Percentiles rank a stretch among this genome's conserved stretches.
Conservation (phyloP, 352 stramenopile genomes). For the Thalassiosira gravida region DNA sequence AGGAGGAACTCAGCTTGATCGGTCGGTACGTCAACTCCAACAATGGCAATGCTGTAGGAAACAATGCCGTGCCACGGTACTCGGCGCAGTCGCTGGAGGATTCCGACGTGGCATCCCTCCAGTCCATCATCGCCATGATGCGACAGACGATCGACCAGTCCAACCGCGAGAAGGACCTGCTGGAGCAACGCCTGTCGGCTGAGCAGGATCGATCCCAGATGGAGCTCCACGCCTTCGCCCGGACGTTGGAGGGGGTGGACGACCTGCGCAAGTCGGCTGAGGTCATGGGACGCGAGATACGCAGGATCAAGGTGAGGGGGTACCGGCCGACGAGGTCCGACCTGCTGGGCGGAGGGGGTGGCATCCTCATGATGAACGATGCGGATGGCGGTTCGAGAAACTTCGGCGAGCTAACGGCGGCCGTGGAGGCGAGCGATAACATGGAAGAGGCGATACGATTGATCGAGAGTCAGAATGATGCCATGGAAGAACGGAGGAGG, state of each 20-base stretch:
- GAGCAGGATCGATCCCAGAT: conserved; percentile 39
- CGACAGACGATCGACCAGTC: conserved; percentile 33
- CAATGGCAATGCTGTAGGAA: too few species aligned
- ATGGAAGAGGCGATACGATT: conserved; percentile 46
- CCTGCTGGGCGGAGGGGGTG: conserved; percentile 21
- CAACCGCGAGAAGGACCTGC: conserved; percentile 30
- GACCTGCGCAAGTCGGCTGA: conserved; percentile 41
- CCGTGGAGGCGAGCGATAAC: conserved; percentile 32
- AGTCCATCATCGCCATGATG: conserved; percentile 44
- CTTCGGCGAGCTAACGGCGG: conserved; percentile 29
- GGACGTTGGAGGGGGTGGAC: conserved; percentile 50
- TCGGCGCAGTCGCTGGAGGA: too few species aligned
- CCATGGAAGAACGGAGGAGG: conserved; percentile 34
- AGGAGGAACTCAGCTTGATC: conserved; percentile 23
- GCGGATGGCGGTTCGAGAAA: too few species aligned
- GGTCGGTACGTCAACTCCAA: neutral
- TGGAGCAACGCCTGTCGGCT: conserved; percentile 35
- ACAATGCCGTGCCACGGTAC: too few species aligned
- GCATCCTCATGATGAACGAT: too few species aligned
- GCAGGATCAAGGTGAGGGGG: conserved; percentile 45
- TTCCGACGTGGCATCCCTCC: conserved; percentile 33
- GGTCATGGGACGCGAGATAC: conserved; percentile 41
- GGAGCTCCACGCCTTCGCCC: conserved; percentile 44
- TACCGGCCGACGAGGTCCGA: conserved; percentile 38
- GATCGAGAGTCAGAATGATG: conserved; percentile 50